Evolutionary conservation across 345 rosid species (phyloP).

Genomic region (Populus ilicifolia): DNA sequence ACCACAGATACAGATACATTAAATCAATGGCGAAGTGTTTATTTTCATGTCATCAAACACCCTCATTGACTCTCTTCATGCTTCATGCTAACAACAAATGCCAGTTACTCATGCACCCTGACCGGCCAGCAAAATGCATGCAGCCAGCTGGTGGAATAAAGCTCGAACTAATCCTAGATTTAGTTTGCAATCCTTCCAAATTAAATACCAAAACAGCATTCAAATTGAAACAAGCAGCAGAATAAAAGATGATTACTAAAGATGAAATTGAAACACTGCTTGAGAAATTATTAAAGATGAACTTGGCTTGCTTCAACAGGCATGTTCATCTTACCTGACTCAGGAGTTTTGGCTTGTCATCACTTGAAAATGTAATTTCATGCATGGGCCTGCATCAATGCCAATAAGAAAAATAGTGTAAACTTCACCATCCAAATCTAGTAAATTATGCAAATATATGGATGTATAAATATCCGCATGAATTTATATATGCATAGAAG

Average conservation of each 20-base stretch:
- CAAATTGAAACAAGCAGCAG: background rate
- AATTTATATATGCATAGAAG: background rate
- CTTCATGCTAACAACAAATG: background rate
- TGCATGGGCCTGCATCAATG: slow-evolving; percentile 79
- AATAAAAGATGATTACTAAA: background rate
- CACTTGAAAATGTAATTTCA: slow-evolving; percentile 84
- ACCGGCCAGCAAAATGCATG: background rate
- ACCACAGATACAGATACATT: background rate
- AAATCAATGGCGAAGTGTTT: background rate
- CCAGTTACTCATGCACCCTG: background rate
- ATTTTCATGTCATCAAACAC: background rate
- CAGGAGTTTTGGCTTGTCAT: slow-evolving; percentile 94
- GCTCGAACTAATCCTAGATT: background rate
- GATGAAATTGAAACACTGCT: slow-evolving; percentile 1
- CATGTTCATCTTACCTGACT: slow-evolving; percentile 59
- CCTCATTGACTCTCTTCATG: background rate
- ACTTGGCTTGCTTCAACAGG: slow-evolving; percentile 4
- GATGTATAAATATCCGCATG: background rate
- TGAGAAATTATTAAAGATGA: slow-evolving; percentile 3
- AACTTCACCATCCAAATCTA: slow-evolving; percentile 14
- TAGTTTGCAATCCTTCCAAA: background rate
- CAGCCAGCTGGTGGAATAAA: background rate
- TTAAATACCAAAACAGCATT: slow-evolving; percentile 2
- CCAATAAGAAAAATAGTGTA: background rate
- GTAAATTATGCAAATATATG: background rate